Conservation (phyloP, 208 protist species). For the Leishmania mexicana region DNA sequence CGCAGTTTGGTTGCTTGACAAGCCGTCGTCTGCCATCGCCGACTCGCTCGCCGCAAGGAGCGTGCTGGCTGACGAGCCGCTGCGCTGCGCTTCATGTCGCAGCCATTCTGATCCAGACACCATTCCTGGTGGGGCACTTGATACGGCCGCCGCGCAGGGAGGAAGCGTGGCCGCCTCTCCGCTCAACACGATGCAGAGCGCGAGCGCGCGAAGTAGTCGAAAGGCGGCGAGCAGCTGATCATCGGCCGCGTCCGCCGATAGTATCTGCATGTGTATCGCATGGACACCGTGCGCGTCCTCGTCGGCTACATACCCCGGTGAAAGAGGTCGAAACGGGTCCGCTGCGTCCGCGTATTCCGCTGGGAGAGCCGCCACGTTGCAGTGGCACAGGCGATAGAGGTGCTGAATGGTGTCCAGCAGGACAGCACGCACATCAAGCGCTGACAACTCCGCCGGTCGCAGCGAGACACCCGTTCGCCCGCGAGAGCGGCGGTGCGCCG, state of each 20-base stretch:
- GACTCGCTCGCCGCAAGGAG: background rate
- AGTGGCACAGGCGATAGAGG: conserved; percentile 8
- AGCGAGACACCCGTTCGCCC: background rate
- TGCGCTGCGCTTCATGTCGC: background rate
- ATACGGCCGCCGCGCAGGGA: background rate
- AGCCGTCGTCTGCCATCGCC: background rate
- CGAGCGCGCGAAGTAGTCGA: conserved; percentile 22
- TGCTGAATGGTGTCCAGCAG: conserved; percentile 9
- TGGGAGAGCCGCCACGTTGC: background rate
- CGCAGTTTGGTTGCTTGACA: background rate
- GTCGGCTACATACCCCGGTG: background rate
- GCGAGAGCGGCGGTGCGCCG: background rate
- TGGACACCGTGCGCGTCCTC: background rate
- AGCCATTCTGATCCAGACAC: background rate
- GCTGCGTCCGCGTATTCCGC: background rate
- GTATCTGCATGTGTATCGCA: background rate
- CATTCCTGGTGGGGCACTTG: background rate
- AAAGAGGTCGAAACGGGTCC: background rate
- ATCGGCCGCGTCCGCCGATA: background rate
- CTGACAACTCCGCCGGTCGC: background rate
- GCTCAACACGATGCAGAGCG: conserved; percentile 16
- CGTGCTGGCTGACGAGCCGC: background rate
- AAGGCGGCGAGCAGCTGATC: conserved; percentile 22
- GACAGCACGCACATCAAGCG: conserved; percentile 5
- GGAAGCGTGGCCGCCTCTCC: conserved; percentile 14